These are phyloP conservation scores for Aspergillus versicolor DNA, from an alignment of 2,329 filamentous ascomycete genomes.

Conservation along the genomic window DNA sequence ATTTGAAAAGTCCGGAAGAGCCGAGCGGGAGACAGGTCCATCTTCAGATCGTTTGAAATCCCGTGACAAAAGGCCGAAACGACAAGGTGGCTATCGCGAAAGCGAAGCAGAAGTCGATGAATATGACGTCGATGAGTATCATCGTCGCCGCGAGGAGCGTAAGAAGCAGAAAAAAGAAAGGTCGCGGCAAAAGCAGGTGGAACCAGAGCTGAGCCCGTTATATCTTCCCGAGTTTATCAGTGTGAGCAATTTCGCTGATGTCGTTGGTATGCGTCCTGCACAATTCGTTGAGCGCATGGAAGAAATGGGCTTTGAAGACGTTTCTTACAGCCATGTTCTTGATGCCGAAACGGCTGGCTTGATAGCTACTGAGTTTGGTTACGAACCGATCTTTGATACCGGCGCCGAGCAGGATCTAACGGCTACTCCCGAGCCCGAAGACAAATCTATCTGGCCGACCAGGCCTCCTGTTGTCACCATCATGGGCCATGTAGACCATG, in stretches of 20 bases:
- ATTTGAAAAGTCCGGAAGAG: not conserved
- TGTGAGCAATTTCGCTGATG: conserved; percentile 75
- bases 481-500: conserved; percentile 98
- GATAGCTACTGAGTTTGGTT: conserved; percentile 89
- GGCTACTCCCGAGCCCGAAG: conserved; percentile 66
- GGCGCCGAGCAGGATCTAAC: conserved; percentile 66
- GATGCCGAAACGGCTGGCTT: conserved; percentile 87
- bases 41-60: conserved; percentile 24
- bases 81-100: conserved; percentile 23
- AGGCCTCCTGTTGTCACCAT: conserved; percentile 96
- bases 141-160: conserved; percentile 32
- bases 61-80: conserved; percentile 23
- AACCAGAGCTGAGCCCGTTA: conserved; percentile 58
- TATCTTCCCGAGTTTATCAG: conserved; percentile 88
- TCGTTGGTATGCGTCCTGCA: conserved; percentile 68
- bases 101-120: conserved; percentile 27
- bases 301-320: conserved; percentile 85
- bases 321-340: conserved; percentile 78
- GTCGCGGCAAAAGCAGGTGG: conserved; percentile 40
- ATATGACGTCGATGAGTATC: conserved; percentile 39
- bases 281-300: conserved; percentile 73
- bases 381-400: conserved; percentile 73
- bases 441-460: conserved; percentile 65
- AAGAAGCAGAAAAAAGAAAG: conserved; percentile 45
- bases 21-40: conserved; percentile 14